Base-by-base conservation (phyloP, 306 rosid species). In the Ochetophila trinervis region DNA sequence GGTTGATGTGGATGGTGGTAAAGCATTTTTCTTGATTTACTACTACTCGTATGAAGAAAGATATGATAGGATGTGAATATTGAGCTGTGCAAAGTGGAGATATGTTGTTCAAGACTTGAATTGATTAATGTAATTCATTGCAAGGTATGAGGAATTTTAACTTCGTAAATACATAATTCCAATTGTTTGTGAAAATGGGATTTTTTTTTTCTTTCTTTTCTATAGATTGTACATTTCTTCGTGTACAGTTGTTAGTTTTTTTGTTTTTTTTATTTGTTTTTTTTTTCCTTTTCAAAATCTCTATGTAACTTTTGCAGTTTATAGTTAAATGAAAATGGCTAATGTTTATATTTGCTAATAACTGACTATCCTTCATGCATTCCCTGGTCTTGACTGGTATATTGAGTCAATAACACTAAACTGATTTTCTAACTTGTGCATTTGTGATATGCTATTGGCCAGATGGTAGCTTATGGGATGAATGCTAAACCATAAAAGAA, bases 11-110 rank as follows among this genome's bases (percentile, higher is more conserved):
- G 61, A 55, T 62, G 77, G 71, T 76, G 68, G 11, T 65, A 35
- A 55, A 68, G 72, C 73, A 62, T 76, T 78, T 75, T 63, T 76
- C 67, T 80, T 63, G 70, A 60, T 76, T 65, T 74, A 60, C 65
- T 34, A 32, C 69, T 57, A 62, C 68, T 73, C 67, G 10, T 9
- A 66, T 62, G 60, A 67, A 69, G 44, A 64, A 62, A n/a, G 44
- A 60, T 66, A 56, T 67, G 71, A 70, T 42, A 72, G 70, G 60
- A 65, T 77, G 78, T 84, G 83, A 76, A 83, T 79, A 72, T 50
- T 57, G 74, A 74, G 76, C 76, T 66, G 63, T 65, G 71, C 70
- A 77, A 72, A 67, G 72, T 65, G 82, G 70, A 74, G 69, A 59
- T 47, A 74, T 67, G 23, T 68, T 71, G 74, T 76, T 73, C 75